A percentile compares a stretch with the other conserved stretches of the same genome.
These are phyloP conservation scores for Obba rivulosa DNA, from an alignment of 768 basidiomycete genomes.

Conservation along the genomic window DNA sequence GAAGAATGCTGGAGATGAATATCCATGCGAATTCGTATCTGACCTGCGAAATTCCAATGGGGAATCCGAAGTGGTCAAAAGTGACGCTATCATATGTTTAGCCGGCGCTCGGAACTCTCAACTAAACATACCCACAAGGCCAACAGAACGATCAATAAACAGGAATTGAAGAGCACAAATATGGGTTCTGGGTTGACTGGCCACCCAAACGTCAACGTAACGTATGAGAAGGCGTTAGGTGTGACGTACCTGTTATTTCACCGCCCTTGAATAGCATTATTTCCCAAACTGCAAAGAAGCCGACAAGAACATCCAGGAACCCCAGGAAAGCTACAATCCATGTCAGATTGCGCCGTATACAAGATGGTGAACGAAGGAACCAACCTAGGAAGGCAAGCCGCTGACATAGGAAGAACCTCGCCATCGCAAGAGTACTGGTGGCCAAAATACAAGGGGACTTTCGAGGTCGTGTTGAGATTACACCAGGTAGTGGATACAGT, in stretches of 20 bases:
- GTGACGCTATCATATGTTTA: too few relatives aligned
- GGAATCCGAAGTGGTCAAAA: too few relatives aligned
- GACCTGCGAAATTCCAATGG: conserved; percentile 21
- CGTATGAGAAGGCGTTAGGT: neutral
- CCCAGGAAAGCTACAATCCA: conserved; percentile 36
- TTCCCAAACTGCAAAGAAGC: conserved; percentile 59
- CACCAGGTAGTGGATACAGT: too few relatives aligned
- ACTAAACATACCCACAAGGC: conserved; percentile 22
- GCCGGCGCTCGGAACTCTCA: too few relatives aligned
- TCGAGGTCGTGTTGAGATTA: neutral
- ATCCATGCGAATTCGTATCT: conserved; percentile 56
- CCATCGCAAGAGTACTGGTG: too few relatives aligned
- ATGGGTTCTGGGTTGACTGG: conserved; percentile 43
- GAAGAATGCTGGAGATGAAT: conserved; percentile 39
- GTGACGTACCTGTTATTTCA: conserved; percentile 6
- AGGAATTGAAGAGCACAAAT: conserved; percentile 45
- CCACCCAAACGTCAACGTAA: conserved; percentile 3
- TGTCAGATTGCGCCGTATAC: neutral
- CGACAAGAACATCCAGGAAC: conserved; percentile 45
- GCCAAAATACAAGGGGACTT: conserved; percentile 4
- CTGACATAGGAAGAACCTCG: conserved; percentile 39
- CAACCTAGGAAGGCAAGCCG: conserved; percentile 56
- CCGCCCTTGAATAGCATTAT: conserved; percentile 27
- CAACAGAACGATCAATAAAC: conserved; percentile 26
- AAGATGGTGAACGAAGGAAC: conserved; percentile 12